Percentiles rank a stretch among this genome's conserved stretches.
Evolutionary conservation across 768 basidiomycete genomes (phyloP).

Genomic region (Macrolepiota fuliginosa): DNA sequence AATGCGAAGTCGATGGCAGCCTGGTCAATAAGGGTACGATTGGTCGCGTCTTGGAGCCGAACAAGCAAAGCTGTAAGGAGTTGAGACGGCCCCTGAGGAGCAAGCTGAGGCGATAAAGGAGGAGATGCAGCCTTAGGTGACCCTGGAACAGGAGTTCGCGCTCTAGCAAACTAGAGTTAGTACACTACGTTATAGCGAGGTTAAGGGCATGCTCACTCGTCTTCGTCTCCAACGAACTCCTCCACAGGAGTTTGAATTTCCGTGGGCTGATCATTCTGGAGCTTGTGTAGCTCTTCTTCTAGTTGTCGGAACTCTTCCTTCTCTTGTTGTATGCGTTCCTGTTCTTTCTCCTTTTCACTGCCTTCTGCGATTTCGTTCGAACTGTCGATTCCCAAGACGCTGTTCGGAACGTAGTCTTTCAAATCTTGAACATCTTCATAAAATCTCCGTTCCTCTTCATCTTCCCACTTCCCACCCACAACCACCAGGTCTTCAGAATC

Average conservation of each 20-base stretch:
- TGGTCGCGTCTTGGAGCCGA: constrained; percentile 92
- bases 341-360: constrained; percentile 52
- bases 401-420: constrained; percentile 87
- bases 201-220: constrained; percentile 34
- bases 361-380: constrained; percentile 35
- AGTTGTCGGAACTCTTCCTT: constrained; percentile 73
- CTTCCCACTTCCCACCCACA: constrained; percentile 91
- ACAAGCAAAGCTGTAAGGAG: constrained; percentile 87
- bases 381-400: constrained; percentile 75
- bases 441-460: constrained; percentile 93
- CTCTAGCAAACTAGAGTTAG: constrained; percentile 28
- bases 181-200: neutral
- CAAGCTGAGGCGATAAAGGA: constrained; percentile 64
- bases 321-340: constrained; percentile 47
- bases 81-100: constrained; percentile 90
- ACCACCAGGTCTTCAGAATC: constrained; percentile 56
- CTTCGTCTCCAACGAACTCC: constrained; percentile 36
- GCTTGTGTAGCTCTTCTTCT: constrained; percentile 72
- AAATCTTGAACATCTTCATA: constrained; percentile 93
- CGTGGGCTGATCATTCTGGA: constrained; percentile 38
- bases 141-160: constrained; percentile 62
- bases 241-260: constrained; percentile 15
- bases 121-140: constrained; percentile 64
- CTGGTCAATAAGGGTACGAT: constrained; percentile 86
- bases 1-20: constrained; percentile 95